Conservation (phyloP, 2,329 filamentous ascomycete species). For the Ophiostoma sp. region DNA sequence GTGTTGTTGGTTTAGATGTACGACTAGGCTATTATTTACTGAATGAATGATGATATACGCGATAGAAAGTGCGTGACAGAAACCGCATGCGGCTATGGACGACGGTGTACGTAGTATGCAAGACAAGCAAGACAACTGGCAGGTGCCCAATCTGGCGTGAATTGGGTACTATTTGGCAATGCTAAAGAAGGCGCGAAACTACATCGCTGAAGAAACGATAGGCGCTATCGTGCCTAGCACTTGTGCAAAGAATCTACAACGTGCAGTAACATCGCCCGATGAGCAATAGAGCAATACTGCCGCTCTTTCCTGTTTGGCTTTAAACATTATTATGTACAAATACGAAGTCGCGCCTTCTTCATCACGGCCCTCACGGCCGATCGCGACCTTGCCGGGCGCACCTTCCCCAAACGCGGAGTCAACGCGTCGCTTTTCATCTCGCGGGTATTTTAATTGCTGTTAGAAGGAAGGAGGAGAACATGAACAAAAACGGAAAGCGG, state of each 20-base stretch:
- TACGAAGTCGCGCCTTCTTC: background rate
- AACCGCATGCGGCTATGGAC: too few relatives aligned
- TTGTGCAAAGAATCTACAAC: too few relatives aligned
- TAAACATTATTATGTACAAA: too few relatives aligned
- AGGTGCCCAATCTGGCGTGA: background rate
- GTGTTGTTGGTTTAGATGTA: background rate
- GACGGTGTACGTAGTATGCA: too few relatives aligned
- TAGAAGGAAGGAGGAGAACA: background rate
- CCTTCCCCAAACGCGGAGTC: background rate
- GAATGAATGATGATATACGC: too few relatives aligned
- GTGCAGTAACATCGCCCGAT: too few relatives aligned
- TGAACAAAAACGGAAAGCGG: background rate
- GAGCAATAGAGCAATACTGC: background rate
- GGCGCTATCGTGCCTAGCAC: too few relatives aligned
- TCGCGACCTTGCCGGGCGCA: background rate
- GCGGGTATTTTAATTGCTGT: background rate
- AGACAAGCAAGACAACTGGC: background rate
- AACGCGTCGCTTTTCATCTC: background rate
- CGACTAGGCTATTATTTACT: background rate
- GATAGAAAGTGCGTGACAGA: too few relatives aligned
- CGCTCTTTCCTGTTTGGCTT: background rate
- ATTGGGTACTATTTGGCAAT: too few relatives aligned
- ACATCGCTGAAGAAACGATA: background rate
- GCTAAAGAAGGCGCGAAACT: background rate
- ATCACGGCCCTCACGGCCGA: background rate